Evolutionary conservation across 768 basidiomycete genomes (phyloP).

Genomic region (Tylopilus rubrobrunneus): DNA sequence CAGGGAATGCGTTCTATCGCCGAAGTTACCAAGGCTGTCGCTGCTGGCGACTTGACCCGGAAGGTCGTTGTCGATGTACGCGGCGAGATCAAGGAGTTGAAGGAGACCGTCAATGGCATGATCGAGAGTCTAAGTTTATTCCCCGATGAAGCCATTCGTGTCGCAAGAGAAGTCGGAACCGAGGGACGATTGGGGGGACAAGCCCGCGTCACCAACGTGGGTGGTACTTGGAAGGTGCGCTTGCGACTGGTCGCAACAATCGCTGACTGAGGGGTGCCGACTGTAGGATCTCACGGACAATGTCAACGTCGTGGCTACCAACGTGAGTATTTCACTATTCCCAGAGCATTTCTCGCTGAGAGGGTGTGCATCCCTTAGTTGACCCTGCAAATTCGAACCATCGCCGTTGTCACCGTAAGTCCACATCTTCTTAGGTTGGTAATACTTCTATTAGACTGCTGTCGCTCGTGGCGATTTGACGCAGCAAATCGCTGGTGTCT

Average conservation of each 20-base stretch:
- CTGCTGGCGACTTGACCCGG: slow-evolving; percentile 88
- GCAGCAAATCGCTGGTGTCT: slow-evolving; percentile 88
- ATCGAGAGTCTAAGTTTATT: slow-evolving; percentile 83
- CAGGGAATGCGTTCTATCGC: slow-evolving; percentile 89
- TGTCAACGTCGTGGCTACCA: slow-evolving; percentile 94
- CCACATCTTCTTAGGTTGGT: background rate
- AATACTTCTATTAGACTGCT: slow-evolving; percentile 54
- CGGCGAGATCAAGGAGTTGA: slow-evolving; percentile 87
- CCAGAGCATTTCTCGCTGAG: slow-evolving; percentile 1
- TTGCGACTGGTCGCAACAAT: background rate
- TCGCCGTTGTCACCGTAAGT: slow-evolving; percentile 86
- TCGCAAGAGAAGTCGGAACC: slow-evolving; percentile 95
- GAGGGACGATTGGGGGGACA: slow-evolving; percentile 95
- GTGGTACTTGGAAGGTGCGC: slow-evolving; percentile 87
- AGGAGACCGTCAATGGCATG: slow-evolving; percentile 95
- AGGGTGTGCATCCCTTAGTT: slow-evolving; percentile 42
- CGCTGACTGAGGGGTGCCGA: slow-evolving; percentile 9
- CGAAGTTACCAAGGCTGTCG: slow-evolving; percentile 93
- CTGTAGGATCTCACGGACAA: slow-evolving; percentile 82
- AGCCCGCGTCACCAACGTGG: slow-evolving; percentile 89
- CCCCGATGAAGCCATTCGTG: slow-evolving; percentile 79
- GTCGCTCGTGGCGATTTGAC: slow-evolving; percentile 93
- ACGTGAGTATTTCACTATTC: slow-evolving; percentile 45
- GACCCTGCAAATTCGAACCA: slow-evolving; percentile 90
- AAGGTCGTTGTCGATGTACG: slow-evolving; percentile 90